phyloP scores from a whole-genome alignment of 179 eudicot species.

The Camellia oleifera region DNA sequence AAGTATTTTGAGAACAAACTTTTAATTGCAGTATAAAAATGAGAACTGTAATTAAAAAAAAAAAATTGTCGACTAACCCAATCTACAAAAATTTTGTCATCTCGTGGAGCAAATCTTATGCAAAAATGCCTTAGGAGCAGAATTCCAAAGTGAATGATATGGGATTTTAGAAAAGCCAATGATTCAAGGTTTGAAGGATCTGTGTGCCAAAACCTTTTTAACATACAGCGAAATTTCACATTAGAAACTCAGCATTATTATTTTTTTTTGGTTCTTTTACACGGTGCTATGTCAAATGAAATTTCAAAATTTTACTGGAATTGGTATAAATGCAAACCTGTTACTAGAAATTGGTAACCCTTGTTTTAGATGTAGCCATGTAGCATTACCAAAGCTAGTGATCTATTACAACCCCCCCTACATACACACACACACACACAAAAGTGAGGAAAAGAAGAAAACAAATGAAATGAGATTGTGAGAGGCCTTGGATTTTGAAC shows the following conservation, averaged over 20 bases:
- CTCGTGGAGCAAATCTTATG: constrained; percentile 13
- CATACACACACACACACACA: too few species aligned
- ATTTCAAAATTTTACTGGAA: neutral
- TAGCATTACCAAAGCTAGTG: constrained; percentile 22
- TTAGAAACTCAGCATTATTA: too few species aligned
- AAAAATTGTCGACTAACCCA: constrained; percentile 10
- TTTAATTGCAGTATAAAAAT: too few species aligned
- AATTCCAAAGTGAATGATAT: constrained; percentile 20
- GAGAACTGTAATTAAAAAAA: neutral
- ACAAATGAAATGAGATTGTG: neutral
- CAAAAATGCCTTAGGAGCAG: constrained; percentile 21
- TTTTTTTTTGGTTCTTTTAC: too few species aligned
- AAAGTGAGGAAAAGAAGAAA: neutral
- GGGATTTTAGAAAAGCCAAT: constrained; percentile 8
- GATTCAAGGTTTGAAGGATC: constrained; percentile 7
- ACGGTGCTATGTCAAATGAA: neutral
- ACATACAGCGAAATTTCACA: neutral
- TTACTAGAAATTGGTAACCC: neutral
- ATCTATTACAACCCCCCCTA: neutral
- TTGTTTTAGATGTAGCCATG: constrained; percentile 15
- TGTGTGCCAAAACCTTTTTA: neutral
- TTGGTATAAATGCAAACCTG: neutral
- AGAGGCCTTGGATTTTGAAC: neutral
- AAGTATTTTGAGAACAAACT: neutral
- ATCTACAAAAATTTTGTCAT: constrained; percentile 5